A percentile compares a stretch with the other conserved stretches of the same genome.
These are phyloP conservation scores for Suillus americanus DNA, from an alignment of 768 basidiomycete genomes.

Conservation along the genomic window DNA sequence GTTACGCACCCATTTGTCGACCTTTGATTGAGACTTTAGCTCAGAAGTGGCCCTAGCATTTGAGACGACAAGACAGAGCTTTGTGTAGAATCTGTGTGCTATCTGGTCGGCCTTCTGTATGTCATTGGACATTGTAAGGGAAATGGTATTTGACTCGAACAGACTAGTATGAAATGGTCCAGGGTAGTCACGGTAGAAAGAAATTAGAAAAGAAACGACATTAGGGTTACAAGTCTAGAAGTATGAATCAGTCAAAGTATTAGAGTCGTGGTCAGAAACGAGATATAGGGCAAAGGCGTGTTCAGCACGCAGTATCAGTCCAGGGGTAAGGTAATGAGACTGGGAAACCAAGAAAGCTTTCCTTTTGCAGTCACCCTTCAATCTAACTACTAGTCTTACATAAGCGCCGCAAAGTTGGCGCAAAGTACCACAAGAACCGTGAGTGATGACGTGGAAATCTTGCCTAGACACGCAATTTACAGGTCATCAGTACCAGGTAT, in stretches of 20 bases:
- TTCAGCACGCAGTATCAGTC: constrained; percentile 6
- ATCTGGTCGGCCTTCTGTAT: constrained; percentile 81
- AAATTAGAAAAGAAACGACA: constrained; percentile 28
- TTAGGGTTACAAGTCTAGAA: constrained; percentile 30
- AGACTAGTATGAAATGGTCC: constrained; percentile 12
- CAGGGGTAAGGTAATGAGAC: constrained; percentile 7
- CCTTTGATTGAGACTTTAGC: constrained; percentile 42
- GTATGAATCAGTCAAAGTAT: not conserved
- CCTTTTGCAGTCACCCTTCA: not conserved
- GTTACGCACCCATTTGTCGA: constrained; percentile 78
- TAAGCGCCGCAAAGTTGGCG: not conserved
- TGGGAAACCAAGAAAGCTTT: constrained; percentile 4
- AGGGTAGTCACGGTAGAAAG: constrained; percentile 23
- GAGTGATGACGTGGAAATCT: not conserved
- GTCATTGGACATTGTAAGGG: constrained; percentile 51
- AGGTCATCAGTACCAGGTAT: not conserved
- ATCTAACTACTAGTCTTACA: not conserved
- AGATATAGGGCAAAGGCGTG: constrained; percentile 1
- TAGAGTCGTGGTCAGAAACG: constrained; percentile 1
- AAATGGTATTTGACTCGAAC: constrained; percentile 15
- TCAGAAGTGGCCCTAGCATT: constrained; percentile 68
- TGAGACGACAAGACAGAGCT: constrained; percentile 74
- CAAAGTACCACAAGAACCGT: too few relatives aligned
- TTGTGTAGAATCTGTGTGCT: constrained; percentile 79
- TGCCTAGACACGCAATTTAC: not conserved